phyloP scores from a whole-genome alignment of 2,329 filamentous ascomycete genomes.

The Xylariaceae sp. region DNA sequence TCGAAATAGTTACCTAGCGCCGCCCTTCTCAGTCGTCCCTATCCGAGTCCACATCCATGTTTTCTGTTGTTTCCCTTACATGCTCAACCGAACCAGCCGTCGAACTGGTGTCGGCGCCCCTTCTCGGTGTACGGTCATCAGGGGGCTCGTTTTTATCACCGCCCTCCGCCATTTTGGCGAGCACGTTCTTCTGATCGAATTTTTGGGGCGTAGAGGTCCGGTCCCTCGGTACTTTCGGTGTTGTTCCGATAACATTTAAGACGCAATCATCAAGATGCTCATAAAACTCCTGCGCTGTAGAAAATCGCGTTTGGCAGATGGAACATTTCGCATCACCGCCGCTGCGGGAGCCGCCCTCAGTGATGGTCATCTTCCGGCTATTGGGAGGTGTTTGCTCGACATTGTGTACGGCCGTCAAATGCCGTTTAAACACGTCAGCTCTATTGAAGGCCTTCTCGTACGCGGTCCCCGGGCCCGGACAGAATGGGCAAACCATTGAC shows the following conservation, averaged over 20 bases:
- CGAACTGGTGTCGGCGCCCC: constrained; percentile 18
- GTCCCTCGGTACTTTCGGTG: constrained; percentile 33
- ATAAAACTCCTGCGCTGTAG: constrained; percentile 91
- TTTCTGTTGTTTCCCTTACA: constrained; percentile 23
- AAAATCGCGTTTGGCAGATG: constrained; percentile 76
- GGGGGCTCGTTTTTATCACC: constrained; percentile 23
- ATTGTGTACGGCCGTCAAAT: constrained; percentile 83
- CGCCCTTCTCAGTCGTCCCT: constrained; percentile 15
- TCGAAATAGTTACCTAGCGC: background rate
- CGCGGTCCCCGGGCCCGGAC: constrained; percentile 79
- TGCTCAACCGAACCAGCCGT: constrained; percentile 20
- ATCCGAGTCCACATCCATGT: constrained; percentile 34
- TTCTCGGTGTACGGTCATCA: constrained; percentile 15
- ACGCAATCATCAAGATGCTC: constrained; percentile 79
- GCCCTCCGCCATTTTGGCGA: constrained; percentile 24
- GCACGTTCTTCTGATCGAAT: constrained; percentile 22
- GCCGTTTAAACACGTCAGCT: constrained; percentile 92
- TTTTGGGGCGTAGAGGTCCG: constrained; percentile 29
- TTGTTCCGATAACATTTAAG: constrained; percentile 52
- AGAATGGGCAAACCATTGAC: constrained; percentile 95
- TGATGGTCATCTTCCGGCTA: constrained; percentile 65
- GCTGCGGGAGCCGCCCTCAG: constrained; percentile 34
- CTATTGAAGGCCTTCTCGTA: constrained; percentile 95
- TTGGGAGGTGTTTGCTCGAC: constrained; percentile 93
- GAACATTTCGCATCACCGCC: constrained; percentile 76